These are phyloP conservation scores for Hypholoma fasciculare DNA, from an alignment of 768 basidiomycete genomes.

Conservation along the genomic window DNA sequence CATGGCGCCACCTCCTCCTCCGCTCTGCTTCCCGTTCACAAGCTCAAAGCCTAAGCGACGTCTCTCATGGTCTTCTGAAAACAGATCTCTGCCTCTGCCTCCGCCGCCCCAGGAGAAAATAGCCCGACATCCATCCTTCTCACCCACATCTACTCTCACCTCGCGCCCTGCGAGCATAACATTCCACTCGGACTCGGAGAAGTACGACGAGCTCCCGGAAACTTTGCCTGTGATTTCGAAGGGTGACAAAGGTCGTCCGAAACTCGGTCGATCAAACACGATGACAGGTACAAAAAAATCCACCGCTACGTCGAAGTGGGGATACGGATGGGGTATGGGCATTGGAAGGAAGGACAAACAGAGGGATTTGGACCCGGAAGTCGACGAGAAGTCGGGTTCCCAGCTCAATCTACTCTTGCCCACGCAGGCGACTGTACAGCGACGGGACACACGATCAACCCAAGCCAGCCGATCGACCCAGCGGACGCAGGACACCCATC, in stretches of 20 bases:
- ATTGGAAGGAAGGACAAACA: constrained; percentile 47
- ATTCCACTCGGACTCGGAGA: constrained; percentile 63
- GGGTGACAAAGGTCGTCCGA: constrained; percentile 39
- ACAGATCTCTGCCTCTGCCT: constrained; percentile 17
- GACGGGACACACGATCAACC: constrained; percentile 28
- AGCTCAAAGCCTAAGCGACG: constrained; percentile 48
- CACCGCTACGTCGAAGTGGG: constrained; percentile 48
- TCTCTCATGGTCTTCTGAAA: constrained; percentile 48
- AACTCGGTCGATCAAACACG: constrained; percentile 49
- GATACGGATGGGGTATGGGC: constrained; percentile 73
- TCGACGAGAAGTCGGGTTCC: constrained; percentile 28
- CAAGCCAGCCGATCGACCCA: constrained; percentile 36
- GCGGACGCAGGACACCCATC: constrained; percentile 23
- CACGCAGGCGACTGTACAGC: constrained; percentile 38
- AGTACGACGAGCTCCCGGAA: constrained; percentile 49
- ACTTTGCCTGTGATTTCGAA: constrained; percentile 30
- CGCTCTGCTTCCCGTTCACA: constrained; percentile 61
- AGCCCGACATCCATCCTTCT: constrained; percentile 30
- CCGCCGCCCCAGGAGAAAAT: constrained; percentile 15
- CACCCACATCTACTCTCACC: constrained; percentile 42
- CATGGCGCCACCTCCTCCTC: constrained; percentile 56
- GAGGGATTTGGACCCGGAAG: constrained; percentile 25
- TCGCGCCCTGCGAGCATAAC: constrained; percentile 48
- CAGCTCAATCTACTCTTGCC: constrained; percentile 30
- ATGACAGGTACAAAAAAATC: constrained; percentile 62